A percentile compares a stretch with the other conserved stretches of the same genome.
Conservation (phyloP, 2,329 filamentous ascomycete species). For the Fusarium siculi region DNA sequence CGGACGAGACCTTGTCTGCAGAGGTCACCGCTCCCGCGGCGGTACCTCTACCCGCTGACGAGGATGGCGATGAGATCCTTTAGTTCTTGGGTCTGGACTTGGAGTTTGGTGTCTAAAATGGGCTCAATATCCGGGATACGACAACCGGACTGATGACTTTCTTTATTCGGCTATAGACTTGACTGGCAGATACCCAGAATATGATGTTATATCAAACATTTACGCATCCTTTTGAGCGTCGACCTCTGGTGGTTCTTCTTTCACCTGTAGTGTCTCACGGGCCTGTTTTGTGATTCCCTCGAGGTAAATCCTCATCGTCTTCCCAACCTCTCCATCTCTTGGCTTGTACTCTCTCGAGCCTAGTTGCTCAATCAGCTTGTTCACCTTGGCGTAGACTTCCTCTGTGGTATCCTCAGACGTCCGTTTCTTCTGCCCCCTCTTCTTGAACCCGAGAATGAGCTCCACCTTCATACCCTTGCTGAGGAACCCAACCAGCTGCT, state of each 20-base stretch:
- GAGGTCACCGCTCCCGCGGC: background rate
- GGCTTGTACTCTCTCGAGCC: slow-evolving; percentile 58
- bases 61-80: slow-evolving; percentile 50
- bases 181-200: slow-evolving; percentile 39
- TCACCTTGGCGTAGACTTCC: slow-evolving; percentile 60
- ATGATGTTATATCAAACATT: slow-evolving; percentile 22
- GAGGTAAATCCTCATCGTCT: slow-evolving; percentile 56
- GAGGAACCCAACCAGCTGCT: slow-evolving; percentile 75
- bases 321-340: slow-evolving; percentile 58
- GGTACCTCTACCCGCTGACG: slow-evolving; percentile 35
- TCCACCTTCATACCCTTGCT: slow-evolving; percentile 80
- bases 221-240: background rate
- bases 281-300: slow-evolving; percentile 49
- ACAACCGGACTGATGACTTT: slow-evolving; percentile 25
- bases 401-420: slow-evolving; percentile 70
- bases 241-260: background rate
- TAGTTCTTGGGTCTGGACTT: slow-evolving; percentile 31
- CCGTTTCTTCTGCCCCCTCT: slow-evolving; percentile 70
- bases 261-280: background rate
- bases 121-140: slow-evolving; percentile 28
- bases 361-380: slow-evolving; percentile 48
- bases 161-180: slow-evolving; percentile 32
- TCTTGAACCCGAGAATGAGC: slow-evolving; percentile 69
- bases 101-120: slow-evolving; percentile 46
- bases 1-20: background rate